Evolutionary conservation across 2,329 filamentous ascomycete species (phyloP), one percentile per base, ranked within the genome.

Genomic region (Curvularia sp.): DNA sequence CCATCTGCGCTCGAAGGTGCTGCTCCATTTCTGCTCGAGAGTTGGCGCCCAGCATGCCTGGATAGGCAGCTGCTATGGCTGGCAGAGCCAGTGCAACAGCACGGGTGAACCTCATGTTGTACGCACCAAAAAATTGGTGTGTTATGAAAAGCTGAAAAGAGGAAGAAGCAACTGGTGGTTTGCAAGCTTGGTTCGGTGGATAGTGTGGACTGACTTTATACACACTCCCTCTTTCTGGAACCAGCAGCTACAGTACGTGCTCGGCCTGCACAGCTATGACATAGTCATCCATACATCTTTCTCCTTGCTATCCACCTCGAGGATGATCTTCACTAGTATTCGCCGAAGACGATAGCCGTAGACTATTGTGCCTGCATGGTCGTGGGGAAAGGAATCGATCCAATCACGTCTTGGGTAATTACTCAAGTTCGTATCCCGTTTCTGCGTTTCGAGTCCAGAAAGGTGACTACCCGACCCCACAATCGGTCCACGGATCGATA

Each of bases 21-120:
- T 57, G 32, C 10, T 67, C 65, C 21, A 62, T 54, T 6, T 64
- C 60, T 23, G 38, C 36, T 41, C 63, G 60, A n/a, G 64, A 65
- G 10, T 45, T 36, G 21, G 53, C 56, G 15, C 60, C 57, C 52
- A 58, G 59, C 60, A 66, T 67, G n/a, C 58, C 58, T 12, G 65
- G 65, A 55, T 55, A 66, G 49, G 60, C 65, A 10, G 48, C 45
- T 15, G 55, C 57, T 36, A 66, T 21, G 32, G 63, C 60, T 52
- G 60, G 63, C 34, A 67, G 47, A 34, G 59, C 63, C 43, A 67
- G 53, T 7, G 55, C 30, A 8, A 53, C 23, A 21, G 47, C 48
- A 54, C 55, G 48, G 18, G 49, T 56, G n/a, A 64, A 55, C 46
- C 58, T 66, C 65, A 67, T 67, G 18, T 36, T 56, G 41, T 10